Conservation (phyloP, 2,329 filamentous ascomycete genomes). For the Monosporascus sp. region DNA sequence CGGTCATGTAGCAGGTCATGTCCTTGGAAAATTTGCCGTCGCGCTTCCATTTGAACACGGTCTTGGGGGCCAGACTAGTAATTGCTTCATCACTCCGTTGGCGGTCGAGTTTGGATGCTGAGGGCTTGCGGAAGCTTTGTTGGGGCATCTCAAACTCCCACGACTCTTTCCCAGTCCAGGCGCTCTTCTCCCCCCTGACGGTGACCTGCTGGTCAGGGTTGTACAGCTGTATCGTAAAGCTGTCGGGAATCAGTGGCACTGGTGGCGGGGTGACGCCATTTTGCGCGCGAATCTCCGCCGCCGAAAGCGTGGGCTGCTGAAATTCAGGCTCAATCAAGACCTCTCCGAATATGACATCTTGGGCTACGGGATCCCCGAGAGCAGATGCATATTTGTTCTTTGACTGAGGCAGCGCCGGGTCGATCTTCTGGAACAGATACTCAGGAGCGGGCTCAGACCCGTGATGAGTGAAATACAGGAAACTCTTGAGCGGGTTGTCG, state of each 20-base stretch:
- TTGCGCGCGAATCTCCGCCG: constrained; percentile 72
- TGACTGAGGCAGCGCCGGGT: constrained; percentile 64
- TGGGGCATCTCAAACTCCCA: constrained; percentile 95
- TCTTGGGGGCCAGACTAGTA: constrained; percentile 60
- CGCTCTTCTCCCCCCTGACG: constrained; percentile 66
- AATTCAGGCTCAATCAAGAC: constrained; percentile 81
- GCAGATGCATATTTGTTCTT: constrained; percentile 84
- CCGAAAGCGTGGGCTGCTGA: constrained; percentile 75
- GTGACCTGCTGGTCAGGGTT: constrained; percentile 82
- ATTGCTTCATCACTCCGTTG: constrained; percentile 56
- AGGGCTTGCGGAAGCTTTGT: constrained; percentile 77
- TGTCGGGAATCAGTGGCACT: constrained; percentile 68
- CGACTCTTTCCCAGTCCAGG: constrained; percentile 73
- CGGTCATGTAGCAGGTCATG: constrained; percentile 81
- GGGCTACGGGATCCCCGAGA: constrained; percentile 75
- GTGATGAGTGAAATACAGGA: constrained; percentile 61
- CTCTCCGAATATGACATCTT: constrained; percentile 81
- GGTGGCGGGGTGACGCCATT: constrained; percentile 61
- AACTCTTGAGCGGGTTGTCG: constrained; percentile 50
- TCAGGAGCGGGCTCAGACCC: constrained; percentile 75
- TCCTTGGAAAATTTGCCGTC: constrained; percentile 84
- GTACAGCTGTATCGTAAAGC: constrained; percentile 85
- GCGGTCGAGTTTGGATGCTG: constrained; percentile 71
- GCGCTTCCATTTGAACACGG: constrained; percentile 84
- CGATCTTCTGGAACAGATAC: constrained; percentile 74